Conservation (phyloP, 225 moss, liverwort and hornwort species). For the Climacium dendroides region DNA sequence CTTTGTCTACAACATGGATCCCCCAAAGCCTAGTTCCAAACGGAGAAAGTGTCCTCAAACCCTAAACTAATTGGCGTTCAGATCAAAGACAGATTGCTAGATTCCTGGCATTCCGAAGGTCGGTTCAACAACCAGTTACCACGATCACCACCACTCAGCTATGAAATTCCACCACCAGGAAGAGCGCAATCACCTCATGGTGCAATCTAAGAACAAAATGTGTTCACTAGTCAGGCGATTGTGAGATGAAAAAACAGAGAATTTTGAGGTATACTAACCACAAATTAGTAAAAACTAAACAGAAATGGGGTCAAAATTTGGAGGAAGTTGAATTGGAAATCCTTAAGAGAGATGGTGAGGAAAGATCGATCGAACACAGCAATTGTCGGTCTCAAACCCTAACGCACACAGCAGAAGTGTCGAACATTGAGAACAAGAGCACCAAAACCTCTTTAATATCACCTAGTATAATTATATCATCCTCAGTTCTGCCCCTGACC, state of each 20-base stretch:
- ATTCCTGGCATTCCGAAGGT: neutral
- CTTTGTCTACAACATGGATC: conserved; percentile 9
- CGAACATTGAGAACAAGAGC: neutral
- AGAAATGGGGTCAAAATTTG: neutral
- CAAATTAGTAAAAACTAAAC: neutral
- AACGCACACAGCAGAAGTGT: neutral
- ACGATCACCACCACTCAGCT: neutral
- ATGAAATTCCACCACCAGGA: neutral
- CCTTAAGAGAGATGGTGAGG: neutral
- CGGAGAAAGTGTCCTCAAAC: neutral
- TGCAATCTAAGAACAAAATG: neutral
- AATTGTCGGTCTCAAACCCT: neutral
- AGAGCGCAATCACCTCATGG: neutral
- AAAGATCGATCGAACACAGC: neutral
- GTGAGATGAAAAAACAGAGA: neutral
- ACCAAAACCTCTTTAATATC: neutral
- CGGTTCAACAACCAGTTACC: neutral
- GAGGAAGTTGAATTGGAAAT: neutral
- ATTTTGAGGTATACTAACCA: neutral
- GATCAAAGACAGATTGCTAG: neutral
- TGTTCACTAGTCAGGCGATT: neutral
- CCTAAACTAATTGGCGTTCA: neutral
- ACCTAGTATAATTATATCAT: neutral
- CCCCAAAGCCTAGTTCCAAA: neutral
- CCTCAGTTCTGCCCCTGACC: neutral